Percentiles rank a stretch among this genome's conserved stretches.
These are phyloP conservation scores for Steccherinum ochraceum DNA, from an alignment of 768 basidiomycete species.

Conservation along the genomic window DNA sequence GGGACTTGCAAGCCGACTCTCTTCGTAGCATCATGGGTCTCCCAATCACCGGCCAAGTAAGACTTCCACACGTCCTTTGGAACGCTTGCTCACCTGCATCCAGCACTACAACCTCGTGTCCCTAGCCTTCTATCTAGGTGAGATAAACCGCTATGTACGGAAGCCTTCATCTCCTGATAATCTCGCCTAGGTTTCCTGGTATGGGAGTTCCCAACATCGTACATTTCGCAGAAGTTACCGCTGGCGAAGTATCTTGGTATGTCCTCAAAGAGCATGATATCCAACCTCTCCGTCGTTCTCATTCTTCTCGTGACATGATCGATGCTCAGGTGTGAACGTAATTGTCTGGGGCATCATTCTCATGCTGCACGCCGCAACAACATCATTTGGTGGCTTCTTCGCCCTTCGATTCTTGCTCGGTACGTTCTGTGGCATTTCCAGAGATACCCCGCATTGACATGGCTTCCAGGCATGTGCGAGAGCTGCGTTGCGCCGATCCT, in stretches of 20 bases:
- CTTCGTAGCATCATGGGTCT: constrained; percentile 53
- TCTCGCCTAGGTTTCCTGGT: constrained; percentile 39
- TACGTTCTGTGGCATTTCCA: constrained; percentile 16
- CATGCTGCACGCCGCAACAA: constrained; percentile 52
- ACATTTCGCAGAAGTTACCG: constrained; percentile 54
- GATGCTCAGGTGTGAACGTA: constrained; percentile 46
- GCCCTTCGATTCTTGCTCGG: constrained; percentile 55
- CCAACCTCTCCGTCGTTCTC: not conserved
- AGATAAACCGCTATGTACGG: no score
- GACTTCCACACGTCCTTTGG: not conserved
- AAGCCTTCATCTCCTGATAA: not conserved
- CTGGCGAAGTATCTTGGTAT: constrained; percentile 58
- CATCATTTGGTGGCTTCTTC: constrained; percentile 57
- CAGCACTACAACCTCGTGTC: constrained; percentile 61
- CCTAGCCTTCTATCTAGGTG: constrained; percentile 57
- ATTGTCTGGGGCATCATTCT: constrained; percentile 52
- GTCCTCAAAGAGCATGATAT: constrained; percentile 10
- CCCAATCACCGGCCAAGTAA: constrained; percentile 55
- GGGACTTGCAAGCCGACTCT: not conserved
- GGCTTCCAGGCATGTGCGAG: constrained; percentile 55
- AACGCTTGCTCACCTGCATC: constrained; percentile 3
- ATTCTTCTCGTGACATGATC: not conserved
- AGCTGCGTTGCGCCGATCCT: constrained; percentile 58
- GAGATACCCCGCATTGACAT: not conserved
- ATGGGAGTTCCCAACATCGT: constrained; percentile 63